Conservation (phyloP, 1,284 basidiomycete genomes). For the Phylloporus sp. region DNA sequence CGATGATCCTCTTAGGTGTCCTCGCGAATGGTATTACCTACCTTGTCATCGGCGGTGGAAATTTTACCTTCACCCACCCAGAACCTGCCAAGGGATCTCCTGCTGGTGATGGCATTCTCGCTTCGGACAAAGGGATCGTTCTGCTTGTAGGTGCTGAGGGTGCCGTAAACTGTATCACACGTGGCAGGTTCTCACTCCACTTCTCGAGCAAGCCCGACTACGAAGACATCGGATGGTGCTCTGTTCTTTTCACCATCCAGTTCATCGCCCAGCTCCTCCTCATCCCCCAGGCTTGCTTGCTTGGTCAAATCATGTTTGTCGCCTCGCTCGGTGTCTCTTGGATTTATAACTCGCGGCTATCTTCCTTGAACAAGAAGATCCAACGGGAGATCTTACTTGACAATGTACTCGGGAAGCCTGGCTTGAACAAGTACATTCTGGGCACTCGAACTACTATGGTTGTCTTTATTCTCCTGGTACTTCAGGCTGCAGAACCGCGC, state of each 20-base stretch:
- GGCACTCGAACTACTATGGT: conserved; percentile 40
- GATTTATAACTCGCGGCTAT: conserved; percentile 36
- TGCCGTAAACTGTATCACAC: conserved; percentile 42
- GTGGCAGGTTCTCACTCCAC: conserved; percentile 35
- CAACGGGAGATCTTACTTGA: conserved; percentile 36
- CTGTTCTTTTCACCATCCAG: conserved; percentile 38
- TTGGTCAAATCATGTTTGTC: conserved; percentile 44
- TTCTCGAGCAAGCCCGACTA: conserved; percentile 34
- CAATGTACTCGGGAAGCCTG: conserved; percentile 30
- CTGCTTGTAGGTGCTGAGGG: conserved; percentile 36
- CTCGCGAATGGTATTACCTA: conserved; percentile 39
- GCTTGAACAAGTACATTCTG: conserved; percentile 37
- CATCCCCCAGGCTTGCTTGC: conserved; percentile 37
- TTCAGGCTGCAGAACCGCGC: conserved; percentile 32
- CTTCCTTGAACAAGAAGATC: conserved; percentile 36
- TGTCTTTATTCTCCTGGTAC: conserved; percentile 39
- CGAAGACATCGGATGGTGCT: conserved; percentile 36
- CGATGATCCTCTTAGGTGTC: conserved; percentile 43
- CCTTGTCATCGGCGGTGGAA: conserved; percentile 39
- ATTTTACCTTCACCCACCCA: conserved; percentile 36
- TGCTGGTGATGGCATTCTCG: conserved; percentile 39
- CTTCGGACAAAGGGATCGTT: conserved; percentile 29
- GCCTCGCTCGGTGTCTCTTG: conserved; percentile 35
- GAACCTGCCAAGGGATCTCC: conserved; percentile 35
- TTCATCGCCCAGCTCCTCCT: conserved; percentile 26